Conservation (phyloP, 305 asterid species). For the Fraxinus nigra region DNA sequence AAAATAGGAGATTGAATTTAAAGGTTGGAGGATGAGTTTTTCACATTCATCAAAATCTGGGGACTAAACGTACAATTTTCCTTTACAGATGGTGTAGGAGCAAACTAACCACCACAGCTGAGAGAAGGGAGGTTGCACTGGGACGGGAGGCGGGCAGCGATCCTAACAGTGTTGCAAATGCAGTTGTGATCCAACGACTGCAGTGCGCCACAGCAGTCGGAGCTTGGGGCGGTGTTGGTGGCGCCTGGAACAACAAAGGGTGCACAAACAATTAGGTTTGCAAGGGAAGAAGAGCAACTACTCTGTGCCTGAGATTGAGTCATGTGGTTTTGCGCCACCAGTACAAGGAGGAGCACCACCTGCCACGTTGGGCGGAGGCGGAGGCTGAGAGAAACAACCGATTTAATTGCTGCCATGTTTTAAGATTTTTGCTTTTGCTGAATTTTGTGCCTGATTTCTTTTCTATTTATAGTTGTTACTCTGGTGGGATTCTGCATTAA, state of each 20-base stretch:
- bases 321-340: slow-evolving; percentile 30
- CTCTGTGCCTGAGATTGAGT: slow-evolving; percentile 29
- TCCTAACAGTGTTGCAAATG: slow-evolving; percentile 57
- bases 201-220: slow-evolving; percentile 62
- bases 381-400: not conserved
- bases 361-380: not conserved
- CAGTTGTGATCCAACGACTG: slow-evolving; percentile 54
- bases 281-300: slow-evolving; percentile 39
- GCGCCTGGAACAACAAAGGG: slow-evolving; percentile 56
- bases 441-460: not conserved
- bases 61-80: not conserved
- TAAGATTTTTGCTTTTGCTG: not conserved
- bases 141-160: slow-evolving; percentile 62
- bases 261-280: slow-evolving; percentile 47
- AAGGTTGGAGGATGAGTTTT: not conserved
- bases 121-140: slow-evolving; percentile 70
- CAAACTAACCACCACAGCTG: slow-evolving; percentile 34
- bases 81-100: not conserved
- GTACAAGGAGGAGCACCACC: slow-evolving; percentile 26
- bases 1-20: not conserved
- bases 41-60: not conserved
- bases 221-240: slow-evolving; percentile 32
- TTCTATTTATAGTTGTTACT: not conserved
- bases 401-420: slow-evolving; percentile 31
- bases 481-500: not conserved